Percentiles rank a stretch among this genome's conserved stretches.
Evolutionary conservation across 2,329 filamentous ascomycete species (phyloP).

Genomic region (Nemania abortiva): DNA sequence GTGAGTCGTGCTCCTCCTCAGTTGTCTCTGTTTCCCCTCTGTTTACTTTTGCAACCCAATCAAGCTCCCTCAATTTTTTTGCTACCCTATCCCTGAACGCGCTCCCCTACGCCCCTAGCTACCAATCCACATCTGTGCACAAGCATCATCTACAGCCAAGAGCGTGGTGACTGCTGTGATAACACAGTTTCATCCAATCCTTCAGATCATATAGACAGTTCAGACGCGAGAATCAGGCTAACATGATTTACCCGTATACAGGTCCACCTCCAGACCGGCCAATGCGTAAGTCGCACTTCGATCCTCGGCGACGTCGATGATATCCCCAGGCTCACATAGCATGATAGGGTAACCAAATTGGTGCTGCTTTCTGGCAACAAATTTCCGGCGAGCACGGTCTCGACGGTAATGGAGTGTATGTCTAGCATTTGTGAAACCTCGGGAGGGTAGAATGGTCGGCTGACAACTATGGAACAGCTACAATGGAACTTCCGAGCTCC

Average conservation of each 20-base stretch:
- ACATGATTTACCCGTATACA: conserved; percentile 54
- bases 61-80: conserved; percentile 28
- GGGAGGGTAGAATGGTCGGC: conserved; percentile 29
- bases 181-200: not conserved
- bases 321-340: conserved; percentile 50
- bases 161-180: not conserved
- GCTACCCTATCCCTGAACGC: conserved; percentile 50
- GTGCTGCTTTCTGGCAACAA: conserved; percentile 98
- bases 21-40: conserved; percentile 33
- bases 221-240: conserved; percentile 21
- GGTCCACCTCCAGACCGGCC: conserved; percentile 99
- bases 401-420: conserved; percentile 95
- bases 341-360: conserved; percentile 97
- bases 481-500: conserved; percentile 97
- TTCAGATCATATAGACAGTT: not conserved
- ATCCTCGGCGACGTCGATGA: conserved; percentile 39
- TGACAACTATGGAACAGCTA: conserved; percentile 70
- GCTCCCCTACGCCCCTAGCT: conserved; percentile 35
- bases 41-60: conserved; percentile 44
- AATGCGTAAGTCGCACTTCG: conserved; percentile 81
- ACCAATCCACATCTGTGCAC: conserved; percentile 45
- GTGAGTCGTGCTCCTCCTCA: conserved; percentile 61
- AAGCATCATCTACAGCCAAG: not conserved
- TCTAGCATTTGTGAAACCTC: conserved; percentile 1
- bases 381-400: conserved; percentile 95